Base-by-base conservation (phyloP, 2,329 filamentous ascomycete genomes). In the Aspergillus alliaceus region DNA sequence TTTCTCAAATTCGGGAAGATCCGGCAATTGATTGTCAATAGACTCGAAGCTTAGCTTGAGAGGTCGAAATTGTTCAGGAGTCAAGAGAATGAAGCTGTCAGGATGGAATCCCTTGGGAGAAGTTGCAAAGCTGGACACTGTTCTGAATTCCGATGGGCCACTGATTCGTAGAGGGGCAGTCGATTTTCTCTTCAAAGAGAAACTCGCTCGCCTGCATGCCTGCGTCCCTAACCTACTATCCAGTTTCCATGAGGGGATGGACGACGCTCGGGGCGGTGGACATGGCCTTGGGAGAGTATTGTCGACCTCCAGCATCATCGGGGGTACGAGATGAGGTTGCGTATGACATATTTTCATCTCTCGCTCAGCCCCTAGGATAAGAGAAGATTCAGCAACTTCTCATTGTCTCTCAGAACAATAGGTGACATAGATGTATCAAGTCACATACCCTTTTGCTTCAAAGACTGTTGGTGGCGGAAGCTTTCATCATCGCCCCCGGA, bases 31-130 rank as follows among this genome's bases (percentile, higher is more conserved):
- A 63, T 79, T 77, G 37, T 72, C 72, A n/a, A 75, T 71, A 52
- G 71, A 64, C 63, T 79, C 74, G 53, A 81, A 80, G 62, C 73
- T 80, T 47, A 81, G 68, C 64, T 80, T 73, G n/a, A 81, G 67
- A 4, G 78, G 78, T 32, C 72, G 66, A 61, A 75, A 80, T 14
- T 61, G 59, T 20, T 61, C 60, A 20, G 61, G 27, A 11, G 55
- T 54, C 18, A 57, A 40, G 25, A 63, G 57, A 63, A 58, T 11
- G 66, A 48, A 48, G 15, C 27, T 48, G 4, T 48, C 44, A 32
- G 44, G 44, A 32, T 32, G 44, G n/a, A 48, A 48, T 22, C 44
- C 44, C 11, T n/a, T 34, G 20, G 44, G 27, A 20, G 44, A 32
- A 48, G 27, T 48, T 48, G 44, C 44, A 31, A 48, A 32, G 12